A percentile compares a stretch with the other conserved stretches of the same genome.
Evolutionary conservation across 2,329 filamentous ascomycete genomes (phyloP).

Genomic region (Curvularia lunata): DNA sequence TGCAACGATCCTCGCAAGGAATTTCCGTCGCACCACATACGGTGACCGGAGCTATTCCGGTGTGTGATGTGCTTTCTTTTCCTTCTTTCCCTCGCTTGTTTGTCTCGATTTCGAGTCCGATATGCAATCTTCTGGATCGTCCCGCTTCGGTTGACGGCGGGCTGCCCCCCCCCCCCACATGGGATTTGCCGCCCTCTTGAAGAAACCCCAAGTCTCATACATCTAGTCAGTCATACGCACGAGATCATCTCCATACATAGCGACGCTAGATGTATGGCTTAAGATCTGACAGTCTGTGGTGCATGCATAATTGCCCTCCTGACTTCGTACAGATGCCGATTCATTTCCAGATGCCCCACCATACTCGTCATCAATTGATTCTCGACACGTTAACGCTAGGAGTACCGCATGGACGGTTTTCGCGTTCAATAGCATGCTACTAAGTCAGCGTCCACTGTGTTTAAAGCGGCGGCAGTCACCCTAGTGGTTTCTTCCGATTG

Average conservation of each 20-base stretch:
- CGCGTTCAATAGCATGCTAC: neutral
- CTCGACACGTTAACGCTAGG: neutral
- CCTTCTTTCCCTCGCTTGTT: constrained; percentile 5
- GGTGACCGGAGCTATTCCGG: neutral
- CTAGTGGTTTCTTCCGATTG: neutral
- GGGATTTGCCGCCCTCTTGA: constrained; percentile 3
- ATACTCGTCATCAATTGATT: neutral
- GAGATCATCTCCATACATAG: neutral
- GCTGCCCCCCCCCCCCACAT: neutral
- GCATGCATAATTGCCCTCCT: neutral
- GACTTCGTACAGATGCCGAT: neutral
- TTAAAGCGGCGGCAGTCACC: neutral
- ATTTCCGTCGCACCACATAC: neutral
- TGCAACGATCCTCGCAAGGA: constrained; percentile 1
- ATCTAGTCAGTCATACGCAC: neutral
- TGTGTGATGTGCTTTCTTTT: neutral
- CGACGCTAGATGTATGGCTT: neutral
- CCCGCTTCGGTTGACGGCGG: constrained; percentile 12
- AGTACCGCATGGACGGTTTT: neutral
- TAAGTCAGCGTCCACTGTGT: neutral
- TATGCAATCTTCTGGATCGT: constrained; percentile 12
- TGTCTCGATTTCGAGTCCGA: constrained; percentile 7
- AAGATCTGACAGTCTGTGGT: neutral
- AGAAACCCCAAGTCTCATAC: neutral
- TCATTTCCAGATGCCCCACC: neutral